Evolutionary conservation across 208 protist genomes (phyloP).

Genomic region (Novymonas esmeraldas): DNA sequence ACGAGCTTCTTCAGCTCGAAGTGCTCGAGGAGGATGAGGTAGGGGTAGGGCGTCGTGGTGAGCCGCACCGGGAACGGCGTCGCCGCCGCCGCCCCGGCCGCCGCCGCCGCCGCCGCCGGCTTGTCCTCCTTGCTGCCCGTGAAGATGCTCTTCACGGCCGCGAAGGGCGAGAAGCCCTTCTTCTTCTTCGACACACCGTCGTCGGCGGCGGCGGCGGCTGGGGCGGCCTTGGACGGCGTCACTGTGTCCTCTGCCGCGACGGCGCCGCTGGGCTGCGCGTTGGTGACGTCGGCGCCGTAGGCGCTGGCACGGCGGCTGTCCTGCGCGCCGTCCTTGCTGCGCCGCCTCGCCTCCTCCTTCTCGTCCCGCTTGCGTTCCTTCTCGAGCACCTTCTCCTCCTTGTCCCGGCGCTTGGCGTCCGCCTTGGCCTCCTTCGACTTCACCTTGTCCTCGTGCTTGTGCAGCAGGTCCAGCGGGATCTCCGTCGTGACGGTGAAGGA

Average conservation of each 20-base stretch:
- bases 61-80: constrained; percentile 50
- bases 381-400: constrained; percentile 38
- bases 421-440: constrained; percentile 50
- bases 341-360: constrained; percentile 28
- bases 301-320: background rate
- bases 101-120: constrained; percentile 21
- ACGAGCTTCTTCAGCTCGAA: constrained; percentile 45
- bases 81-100: too few species aligned
- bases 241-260: background rate
- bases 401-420: constrained; percentile 36
- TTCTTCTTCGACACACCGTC: constrained; percentile 25
- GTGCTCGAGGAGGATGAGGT: constrained; percentile 40
- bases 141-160: constrained; percentile 36
- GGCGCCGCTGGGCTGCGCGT: constrained; percentile 6
- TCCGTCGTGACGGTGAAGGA: constrained; percentile 44
- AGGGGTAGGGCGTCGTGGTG: constrained; percentile 38
- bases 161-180: constrained; percentile 28
- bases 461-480: constrained; percentile 31
- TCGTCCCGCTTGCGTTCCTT: background rate
- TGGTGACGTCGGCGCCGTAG: constrained; percentile 37
- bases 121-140: constrained; percentile 31
- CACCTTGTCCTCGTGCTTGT: constrained; percentile 43
- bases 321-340: constrained; percentile 1
- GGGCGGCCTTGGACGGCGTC: background rate
- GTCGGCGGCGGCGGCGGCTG: background rate